Percentiles rank a stretch among this genome's conserved stretches.
Conservation (phyloP, 2,329 filamentous ascomycete genomes). For the Ceratocystis eucalypticola region DNA sequence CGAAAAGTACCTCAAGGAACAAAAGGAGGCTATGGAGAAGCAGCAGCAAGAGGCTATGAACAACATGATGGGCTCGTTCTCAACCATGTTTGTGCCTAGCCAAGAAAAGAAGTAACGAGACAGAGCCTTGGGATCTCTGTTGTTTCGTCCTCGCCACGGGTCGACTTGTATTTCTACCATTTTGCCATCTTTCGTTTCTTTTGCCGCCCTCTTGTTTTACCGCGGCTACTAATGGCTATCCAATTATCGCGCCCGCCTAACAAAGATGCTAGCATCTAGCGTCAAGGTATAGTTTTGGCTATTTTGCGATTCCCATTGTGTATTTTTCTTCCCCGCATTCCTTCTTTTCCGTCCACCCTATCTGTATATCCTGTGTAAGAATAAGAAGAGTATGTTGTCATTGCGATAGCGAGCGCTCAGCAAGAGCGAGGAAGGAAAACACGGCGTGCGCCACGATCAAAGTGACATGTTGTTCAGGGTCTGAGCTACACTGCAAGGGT, state of each 20-base stretch:
- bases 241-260: background rate
- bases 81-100: conserved; percentile 39
- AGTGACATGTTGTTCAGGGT: background rate
- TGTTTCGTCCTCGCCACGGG: background rate
- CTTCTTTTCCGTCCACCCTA: background rate
- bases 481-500: background rate
- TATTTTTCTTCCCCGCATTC: background rate
- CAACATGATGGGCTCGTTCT: conserved; percentile 73
- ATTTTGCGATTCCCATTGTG: background rate
- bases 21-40: conserved; percentile 78
- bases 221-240: background rate
- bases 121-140: too few species aligned
- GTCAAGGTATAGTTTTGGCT: background rate
- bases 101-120: conserved; percentile 2
- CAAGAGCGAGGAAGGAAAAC: too few species aligned
- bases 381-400: background rate
- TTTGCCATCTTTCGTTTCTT: background rate
- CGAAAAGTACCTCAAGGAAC: conserved; percentile 90
- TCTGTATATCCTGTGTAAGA: conserved; percentile 5
- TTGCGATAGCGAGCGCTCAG: too few species aligned
- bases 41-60: conserved; percentile 81
- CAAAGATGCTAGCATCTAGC: background rate
- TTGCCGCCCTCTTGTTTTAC: background rate
- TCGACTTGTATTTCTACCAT: background rate
- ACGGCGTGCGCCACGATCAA: background rate